Base-by-base conservation (phyloP, 1,284 basidiomycete species). In the Pseudozyma sp. region DNA sequence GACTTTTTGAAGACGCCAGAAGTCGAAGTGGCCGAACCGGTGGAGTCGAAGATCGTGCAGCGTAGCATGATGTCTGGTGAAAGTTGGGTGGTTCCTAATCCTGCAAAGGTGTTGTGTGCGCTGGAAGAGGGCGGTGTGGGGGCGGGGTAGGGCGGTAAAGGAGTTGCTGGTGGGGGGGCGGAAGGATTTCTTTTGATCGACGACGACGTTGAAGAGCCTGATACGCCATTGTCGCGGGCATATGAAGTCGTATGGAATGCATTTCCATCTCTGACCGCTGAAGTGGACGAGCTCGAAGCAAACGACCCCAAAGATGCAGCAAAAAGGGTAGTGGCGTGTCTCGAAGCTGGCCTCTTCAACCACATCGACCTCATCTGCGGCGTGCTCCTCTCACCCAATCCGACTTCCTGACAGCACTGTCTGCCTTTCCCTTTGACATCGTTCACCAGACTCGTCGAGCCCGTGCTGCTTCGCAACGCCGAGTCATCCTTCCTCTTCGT, bases 1-100 rank as follows among this genome's bases (percentile, higher is more conserved):
- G 92, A 90, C 86, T 93, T 93, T 81, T 92, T 93, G 86, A 96
- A 95, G 79, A 92, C 90, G 21, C 94, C 93, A 44, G 93, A 94
- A 60, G 94, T 93, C 35, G 91, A 93, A 85, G 92, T 92, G 77
- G 97, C 93, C 19, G 61, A 61, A 0, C 80, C 80, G 6, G 64
- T 52, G 3, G 69, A 58, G 52, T 82, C 80, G n/a, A 82, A 76
- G 52, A 82, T 78, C 40, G 80, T 82, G 47, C 79, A 80, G 4
- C 80, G 75, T n/a, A 82, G 68, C 39, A 80, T 60, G 42, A 82
- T 78, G 52, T 78, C 71, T 0, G 76, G 78, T 3, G 73, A 74
- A 0, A 81, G 63, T 43, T 79, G 76, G 6, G 80, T 72, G 5
- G 72, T 72, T 6, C 73, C 79, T 4, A 73, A 60, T 0, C 70